These are phyloP conservation scores for Microascus cirrosus DNA, from an alignment of 2,329 filamentous ascomycete genomes.

Conservation along the genomic window DNA sequence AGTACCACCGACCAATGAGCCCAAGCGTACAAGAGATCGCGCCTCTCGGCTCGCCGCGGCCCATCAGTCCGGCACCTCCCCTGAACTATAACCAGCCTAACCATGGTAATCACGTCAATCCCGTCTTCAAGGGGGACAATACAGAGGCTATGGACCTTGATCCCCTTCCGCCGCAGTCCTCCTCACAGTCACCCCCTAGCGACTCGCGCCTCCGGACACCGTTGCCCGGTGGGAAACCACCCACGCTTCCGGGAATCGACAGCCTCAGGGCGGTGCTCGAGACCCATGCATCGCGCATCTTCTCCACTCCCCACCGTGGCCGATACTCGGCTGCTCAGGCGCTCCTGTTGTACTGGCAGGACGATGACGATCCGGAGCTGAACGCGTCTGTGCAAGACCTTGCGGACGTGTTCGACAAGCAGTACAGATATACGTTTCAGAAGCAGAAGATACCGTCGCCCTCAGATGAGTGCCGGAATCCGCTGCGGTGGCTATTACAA, in stretches of 20 bases:
- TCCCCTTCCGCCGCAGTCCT: conserved; percentile 21
- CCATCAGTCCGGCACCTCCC: conserved; percentile 32
- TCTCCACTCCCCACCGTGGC: conserved; percentile 36
- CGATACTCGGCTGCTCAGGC: conserved; percentile 42
- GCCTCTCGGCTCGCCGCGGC: conserved; percentile 25
- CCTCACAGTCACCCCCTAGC: conserved; percentile 26
- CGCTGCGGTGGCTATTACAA: conserved; percentile 41
- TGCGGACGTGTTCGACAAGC: conserved; percentile 35
- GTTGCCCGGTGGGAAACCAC: conserved; percentile 40
- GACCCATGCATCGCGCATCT: conserved; percentile 33
- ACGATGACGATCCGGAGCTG: conserved; percentile 32
- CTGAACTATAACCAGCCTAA: conserved; percentile 11
- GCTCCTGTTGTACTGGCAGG: conserved; percentile 45
- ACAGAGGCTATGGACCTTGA: conserved; percentile 47
- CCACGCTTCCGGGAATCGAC: conserved; percentile 37
- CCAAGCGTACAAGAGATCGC: conserved; percentile 38
- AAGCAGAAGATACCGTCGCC: conserved; percentile 37
- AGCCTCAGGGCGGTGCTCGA: conserved; percentile 36
- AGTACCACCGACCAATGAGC: conserved; percentile 41
- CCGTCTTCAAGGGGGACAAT: conserved; percentile 30
- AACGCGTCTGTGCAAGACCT: conserved; percentile 31
- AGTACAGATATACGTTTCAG: conserved; percentile 39
- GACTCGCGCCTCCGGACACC: conserved; percentile 44
- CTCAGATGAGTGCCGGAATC: conserved; percentile 32
- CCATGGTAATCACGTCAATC: conserved; percentile 14